Conservation (phyloP, 169 alveolate genomes). For the Amoebophrya sp. region DNA sequence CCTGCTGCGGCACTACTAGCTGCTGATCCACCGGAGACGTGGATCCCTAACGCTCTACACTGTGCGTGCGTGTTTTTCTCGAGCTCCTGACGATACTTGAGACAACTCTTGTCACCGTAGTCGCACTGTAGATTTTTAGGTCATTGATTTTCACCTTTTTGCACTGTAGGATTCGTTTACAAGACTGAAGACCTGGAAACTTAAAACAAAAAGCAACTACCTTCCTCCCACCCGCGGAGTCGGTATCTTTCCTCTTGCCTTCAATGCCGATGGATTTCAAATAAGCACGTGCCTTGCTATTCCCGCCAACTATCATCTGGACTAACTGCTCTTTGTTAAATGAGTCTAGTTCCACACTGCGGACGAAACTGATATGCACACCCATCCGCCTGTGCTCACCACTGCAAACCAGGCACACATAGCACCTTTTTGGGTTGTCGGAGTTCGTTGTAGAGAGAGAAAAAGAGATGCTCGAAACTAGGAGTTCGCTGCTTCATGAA, state of each 20-base stretch:
- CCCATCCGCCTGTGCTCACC: neutral
- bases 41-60: neutral
- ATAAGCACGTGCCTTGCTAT: neutral
- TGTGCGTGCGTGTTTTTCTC: neutral
- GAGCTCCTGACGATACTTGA: neutral
- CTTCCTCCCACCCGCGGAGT: neutral
- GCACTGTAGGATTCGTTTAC: neutral
- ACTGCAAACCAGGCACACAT: neutral
- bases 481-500: no score
- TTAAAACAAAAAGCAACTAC: neutral
- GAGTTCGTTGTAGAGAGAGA: no score
- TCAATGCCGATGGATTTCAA: neutral
- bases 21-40: no score
- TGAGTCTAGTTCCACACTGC: neutral
- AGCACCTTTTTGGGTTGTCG: no score
- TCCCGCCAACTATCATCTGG: neutral
- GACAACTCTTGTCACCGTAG: neutral
- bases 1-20: no score
- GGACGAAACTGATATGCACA: neutral
- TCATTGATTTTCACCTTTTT: neutral
- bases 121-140: neutral
- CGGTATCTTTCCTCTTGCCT: neutral
- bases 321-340: neutral
- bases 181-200: neutral
- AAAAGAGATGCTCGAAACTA: no score